Conservation (phyloP, 176 grass and related monocot species). For the Chloris gayana region DNA sequence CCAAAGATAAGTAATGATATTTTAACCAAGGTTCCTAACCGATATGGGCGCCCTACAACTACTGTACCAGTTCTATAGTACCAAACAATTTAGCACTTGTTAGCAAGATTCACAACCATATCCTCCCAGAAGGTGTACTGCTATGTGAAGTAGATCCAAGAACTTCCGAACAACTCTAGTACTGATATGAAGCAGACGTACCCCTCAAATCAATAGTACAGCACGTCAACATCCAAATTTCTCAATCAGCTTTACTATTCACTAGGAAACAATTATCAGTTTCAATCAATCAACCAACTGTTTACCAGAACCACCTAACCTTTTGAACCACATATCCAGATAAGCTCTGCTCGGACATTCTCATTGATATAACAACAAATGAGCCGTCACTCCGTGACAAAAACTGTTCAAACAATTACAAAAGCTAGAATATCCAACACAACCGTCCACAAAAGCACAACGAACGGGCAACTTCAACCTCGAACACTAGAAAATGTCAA, state of each 20-base stretch:
- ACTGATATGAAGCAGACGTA: constrained; percentile 18
- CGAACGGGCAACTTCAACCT: background rate
- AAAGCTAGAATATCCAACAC: constrained; percentile 16
- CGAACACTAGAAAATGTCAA: constrained; percentile 2
- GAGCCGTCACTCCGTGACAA: background rate
- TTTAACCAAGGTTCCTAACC: constrained; percentile 12
- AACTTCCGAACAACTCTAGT: constrained; percentile 12
- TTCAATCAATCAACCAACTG: constrained; percentile 35
- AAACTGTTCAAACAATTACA: background rate
- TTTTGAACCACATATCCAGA: constrained; percentile 17
- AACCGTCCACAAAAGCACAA: background rate
- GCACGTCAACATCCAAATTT: constrained; percentile 41
- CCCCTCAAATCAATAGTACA: constrained; percentile 21
- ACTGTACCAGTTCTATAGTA: constrained; percentile 2
- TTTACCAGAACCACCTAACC: constrained; percentile 1
- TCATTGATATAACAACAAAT: constrained; percentile 12
- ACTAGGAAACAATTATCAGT: constrained; percentile 20
- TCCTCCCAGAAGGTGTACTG: background rate
- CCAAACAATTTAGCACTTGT: background rate
- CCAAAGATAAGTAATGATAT: background rate
- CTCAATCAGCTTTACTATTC: constrained; percentile 16
- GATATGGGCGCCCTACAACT: background rate
- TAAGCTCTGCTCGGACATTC: constrained; percentile 22
- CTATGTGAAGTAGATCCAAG: no score
- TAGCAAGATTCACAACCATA: constrained; percentile 28